Evolutionary conservation across 192 early-diverging fungal genomes (phyloP).

Genomic region (Umbelopsis sp.): DNA sequence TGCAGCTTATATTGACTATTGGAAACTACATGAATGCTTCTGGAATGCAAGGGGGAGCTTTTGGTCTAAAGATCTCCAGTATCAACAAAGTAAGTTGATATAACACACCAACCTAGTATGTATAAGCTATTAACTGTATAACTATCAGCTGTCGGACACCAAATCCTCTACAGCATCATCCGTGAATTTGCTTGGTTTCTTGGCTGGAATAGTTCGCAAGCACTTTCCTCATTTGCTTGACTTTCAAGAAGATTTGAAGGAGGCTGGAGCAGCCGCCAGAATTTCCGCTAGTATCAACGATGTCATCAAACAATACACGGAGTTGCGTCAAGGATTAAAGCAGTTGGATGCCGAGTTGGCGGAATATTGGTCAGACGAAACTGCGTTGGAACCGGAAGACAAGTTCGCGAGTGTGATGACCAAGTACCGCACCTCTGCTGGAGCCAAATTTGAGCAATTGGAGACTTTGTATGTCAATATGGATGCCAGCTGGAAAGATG

Average conservation of each 20-base stretch:
- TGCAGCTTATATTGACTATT: conserved; percentile 66
- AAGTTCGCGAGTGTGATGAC: conserved; percentile 68
- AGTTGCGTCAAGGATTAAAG: conserved; percentile 42
- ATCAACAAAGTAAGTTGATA: conserved; percentile 62
- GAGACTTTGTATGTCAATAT: conserved; percentile 62
- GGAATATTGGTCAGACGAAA: conserved; percentile 40
- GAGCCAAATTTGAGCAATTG: conserved; percentile 59
- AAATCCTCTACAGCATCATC: conserved; percentile 69
- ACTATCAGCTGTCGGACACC: conserved; percentile 68
- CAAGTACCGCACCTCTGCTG: conserved; percentile 61
- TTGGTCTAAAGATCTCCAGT: conserved; percentile 79
- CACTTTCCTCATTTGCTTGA: conserved; percentile 61
- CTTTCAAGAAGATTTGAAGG: conserved; percentile 67
- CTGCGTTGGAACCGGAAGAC: conserved; percentile 55
- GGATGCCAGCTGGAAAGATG: conserved; percentile 68
- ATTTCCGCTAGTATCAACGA: conserved; percentile 39
- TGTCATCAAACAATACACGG: conserved; percentile 37
- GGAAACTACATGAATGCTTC: conserved; percentile 86
- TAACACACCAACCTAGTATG: neutral
- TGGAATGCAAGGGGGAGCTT: conserved; percentile 78
- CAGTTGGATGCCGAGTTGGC: conserved; percentile 49
- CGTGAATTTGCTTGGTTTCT: conserved; percentile 73
- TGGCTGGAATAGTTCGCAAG: conserved; percentile 64
- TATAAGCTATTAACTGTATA: neutral
- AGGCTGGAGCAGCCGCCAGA: conserved; percentile 66